Percentiles rank a stretch among this genome's conserved stretches.
Conservation (phyloP, 148 eudicot genomes). For the Vaccinium vitisidaea region DNA sequence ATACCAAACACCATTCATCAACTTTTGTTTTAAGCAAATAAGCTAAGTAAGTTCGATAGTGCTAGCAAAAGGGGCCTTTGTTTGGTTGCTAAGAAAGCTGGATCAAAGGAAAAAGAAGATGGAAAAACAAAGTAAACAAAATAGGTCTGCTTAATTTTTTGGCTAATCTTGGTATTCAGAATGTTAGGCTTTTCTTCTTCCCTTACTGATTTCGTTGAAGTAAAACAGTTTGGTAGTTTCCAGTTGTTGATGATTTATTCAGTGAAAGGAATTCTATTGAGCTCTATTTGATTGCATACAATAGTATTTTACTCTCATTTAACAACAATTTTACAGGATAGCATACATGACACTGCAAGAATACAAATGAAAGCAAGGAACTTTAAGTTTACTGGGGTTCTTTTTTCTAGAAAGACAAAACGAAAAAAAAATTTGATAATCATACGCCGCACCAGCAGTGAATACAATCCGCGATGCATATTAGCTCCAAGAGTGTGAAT, state of each 20-base stretch:
- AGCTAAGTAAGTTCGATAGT: no score
- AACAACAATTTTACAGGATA: background rate
- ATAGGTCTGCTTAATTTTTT: no score
- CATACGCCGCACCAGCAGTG: background rate
- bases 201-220: no score
- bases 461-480: background rate
- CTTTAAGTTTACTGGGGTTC: background rate
- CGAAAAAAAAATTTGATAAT: background rate
- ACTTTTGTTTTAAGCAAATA: no score
- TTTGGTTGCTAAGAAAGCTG: no score
- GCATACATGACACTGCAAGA: background rate
- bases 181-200: no score
- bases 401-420: background rate
- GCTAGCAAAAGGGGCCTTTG: no score
- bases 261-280: background rate
- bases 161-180: no score
- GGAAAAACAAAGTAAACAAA: no score
- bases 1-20: no score
- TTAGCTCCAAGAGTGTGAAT: slow-evolving; percentile 2
- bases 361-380: background rate
- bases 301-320: background rate
- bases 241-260: background rate
- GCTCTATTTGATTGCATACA: background rate
- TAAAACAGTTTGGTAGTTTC: background rate
- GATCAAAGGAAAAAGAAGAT: no score